phyloP scores from a whole-genome alignment of 805 yeast species.

The Yamadazyma takamatsuzukensis region DNA sequence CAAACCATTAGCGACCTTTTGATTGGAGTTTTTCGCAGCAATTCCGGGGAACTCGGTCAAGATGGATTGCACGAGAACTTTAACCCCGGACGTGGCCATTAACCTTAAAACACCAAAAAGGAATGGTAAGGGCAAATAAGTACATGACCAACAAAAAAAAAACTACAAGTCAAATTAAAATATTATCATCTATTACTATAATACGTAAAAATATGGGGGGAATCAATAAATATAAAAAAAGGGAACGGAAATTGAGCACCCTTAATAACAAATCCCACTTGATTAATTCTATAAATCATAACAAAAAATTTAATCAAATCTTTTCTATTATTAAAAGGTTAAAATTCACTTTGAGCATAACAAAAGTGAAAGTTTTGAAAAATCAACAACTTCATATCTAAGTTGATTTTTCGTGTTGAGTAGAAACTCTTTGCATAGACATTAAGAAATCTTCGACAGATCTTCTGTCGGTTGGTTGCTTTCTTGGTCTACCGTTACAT shows the following conservation, averaged over 20 bases:
- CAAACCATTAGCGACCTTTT: too few relatives aligned
- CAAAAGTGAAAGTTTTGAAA: conserved; percentile 1
- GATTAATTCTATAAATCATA: conserved; percentile 3
- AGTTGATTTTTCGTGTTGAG: conserved; percentile 81
- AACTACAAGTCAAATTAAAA: conserved; percentile 1
- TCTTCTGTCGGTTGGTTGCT: conserved; percentile 55
- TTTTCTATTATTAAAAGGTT: not conserved
- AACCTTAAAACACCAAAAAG: too few relatives aligned
- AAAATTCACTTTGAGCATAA: conserved; percentile 1
- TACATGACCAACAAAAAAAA: not conserved
- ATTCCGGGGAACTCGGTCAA: too few relatives aligned
- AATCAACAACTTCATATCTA: conserved; percentile 24
- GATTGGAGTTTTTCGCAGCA: too few relatives aligned
- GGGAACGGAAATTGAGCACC: too few relatives aligned
- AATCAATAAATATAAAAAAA: conserved; percentile 11
- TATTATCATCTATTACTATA: conserved; percentile 12
- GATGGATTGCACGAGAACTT: too few relatives aligned
- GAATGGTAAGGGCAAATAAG: not conserved
- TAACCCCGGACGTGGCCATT: too few relatives aligned
- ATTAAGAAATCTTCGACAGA: conserved; percentile 79
- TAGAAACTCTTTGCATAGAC: conserved; percentile 85
- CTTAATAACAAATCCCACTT: too few relatives aligned
- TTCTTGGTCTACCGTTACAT: conserved; percentile 74
- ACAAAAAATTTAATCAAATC: not conserved
- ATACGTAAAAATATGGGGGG: conserved; percentile 9